Percentiles rank a stretch among this genome's conserved stretches.
Evolutionary conservation across 768 basidiomycete genomes (phyloP).

Genomic region (Lactarius sanguifluus): DNA sequence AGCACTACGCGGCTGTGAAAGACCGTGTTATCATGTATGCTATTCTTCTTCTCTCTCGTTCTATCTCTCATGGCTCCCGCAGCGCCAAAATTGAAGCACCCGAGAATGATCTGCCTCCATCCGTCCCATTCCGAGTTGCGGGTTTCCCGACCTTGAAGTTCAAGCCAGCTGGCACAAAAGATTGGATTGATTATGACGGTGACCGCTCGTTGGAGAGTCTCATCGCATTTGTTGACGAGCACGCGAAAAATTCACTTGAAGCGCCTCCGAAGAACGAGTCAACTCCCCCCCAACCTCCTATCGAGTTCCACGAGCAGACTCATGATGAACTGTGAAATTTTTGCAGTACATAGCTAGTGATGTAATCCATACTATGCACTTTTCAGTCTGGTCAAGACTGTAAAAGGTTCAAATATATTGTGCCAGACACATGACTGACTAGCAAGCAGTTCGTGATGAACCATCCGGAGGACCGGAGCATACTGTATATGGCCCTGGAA

Average conservation of each 20-base stretch:
- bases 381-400: not conserved
- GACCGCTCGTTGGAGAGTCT: conserved; percentile 87
- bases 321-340: conserved; percentile 30
- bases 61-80: conserved; percentile 26
- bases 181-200: conserved; percentile 93
- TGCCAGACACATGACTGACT: not conserved
- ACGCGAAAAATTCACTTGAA: conserved; percentile 72
- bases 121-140: conserved; percentile 80
- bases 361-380: conserved; percentile 9
- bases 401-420: not conserved
- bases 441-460: not conserved
- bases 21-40: conserved; percentile 77
- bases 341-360: conserved; percentile 2
- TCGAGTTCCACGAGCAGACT: conserved; percentile 28
- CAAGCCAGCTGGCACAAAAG: conserved; percentile 81
- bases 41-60: not conserved
- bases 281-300: conserved; percentile 33
- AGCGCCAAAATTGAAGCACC: conserved; percentile 96
- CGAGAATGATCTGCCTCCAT: conserved; percentile 92
- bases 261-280: conserved; percentile 34
- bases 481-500: not conserved
- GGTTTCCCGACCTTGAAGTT: conserved; percentile 98
- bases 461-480: not conserved
- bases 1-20: conserved; percentile 74
- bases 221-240: conserved; percentile 77